Evolutionary conservation across 331 rosid species (phyloP), one percentile per base, ranked within the genome.

Genomic region (Cydonia oblonga): DNA sequence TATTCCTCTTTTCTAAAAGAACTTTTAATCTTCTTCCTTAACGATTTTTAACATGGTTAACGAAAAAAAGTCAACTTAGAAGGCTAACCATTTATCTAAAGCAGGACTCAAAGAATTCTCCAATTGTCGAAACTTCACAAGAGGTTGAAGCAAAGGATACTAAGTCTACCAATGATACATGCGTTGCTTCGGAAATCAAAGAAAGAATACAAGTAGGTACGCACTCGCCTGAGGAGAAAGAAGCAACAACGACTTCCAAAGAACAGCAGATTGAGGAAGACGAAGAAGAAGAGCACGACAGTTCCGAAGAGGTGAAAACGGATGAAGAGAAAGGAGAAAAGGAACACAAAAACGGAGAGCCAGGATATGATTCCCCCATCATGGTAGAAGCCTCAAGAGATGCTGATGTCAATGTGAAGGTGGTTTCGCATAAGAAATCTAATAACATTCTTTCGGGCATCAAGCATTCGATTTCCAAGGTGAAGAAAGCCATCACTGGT

Each of bases 381-480:
- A 61, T 72, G 26, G 85, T 84, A 13, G 81, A 87, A 66, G 66
- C 77, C 69, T 76, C 87, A 8, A 78, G 70, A 66, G 88, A 84
- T 1, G 22, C 32, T 64, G 81, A 82, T 25, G 76, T 49, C 2
- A 90, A 86, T 53, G 26, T 4, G 23, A 54, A 54, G 60, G 60
- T 54, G 33, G 83, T 62, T 61, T 32, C 73, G 30, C 85, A 77
- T 59, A 85, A 82, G 85, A 85, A 85, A 69, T 80, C 86, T 68
- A 85, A 82, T 29, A 76, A 40, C 29, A 68, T 85, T 46, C 74
- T 85, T 19, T 85, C 85, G 6, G 87, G 87, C 16, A 84, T 85
- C 30, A 90, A 90, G 86, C 93, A 84, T 69, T 90, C 91, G 24
- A 85, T 90, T 62, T 88, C 90, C 22, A 86, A 86, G 74, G 91